Conservation (phyloP, 2,329 filamentous ascomycete species). For the Stachybotrys elegans region DNA sequence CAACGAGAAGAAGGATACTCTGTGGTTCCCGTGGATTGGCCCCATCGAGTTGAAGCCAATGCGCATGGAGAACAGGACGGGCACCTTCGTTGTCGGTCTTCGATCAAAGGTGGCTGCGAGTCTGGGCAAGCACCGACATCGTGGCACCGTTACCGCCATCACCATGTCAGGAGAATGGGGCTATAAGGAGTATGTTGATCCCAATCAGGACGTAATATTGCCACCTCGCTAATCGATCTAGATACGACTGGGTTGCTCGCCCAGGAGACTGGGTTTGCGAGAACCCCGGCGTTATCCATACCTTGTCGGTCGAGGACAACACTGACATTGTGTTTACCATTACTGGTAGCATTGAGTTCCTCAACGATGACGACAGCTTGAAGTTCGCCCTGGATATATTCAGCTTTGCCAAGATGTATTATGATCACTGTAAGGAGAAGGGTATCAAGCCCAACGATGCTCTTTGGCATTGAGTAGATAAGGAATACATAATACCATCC, state of each 20-base stretch:
- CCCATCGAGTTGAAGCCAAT: not conserved
- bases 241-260: conserved; percentile 18
- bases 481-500: too few relatives aligned
- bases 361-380: conserved; percentile 17
- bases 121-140: not conserved
- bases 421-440: conserved; percentile 10
- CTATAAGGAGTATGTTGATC: not conserved
- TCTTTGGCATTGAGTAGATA: conserved; percentile 9
- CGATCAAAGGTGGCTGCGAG: not conserved
- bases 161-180: not conserved
- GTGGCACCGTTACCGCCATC: not conserved
- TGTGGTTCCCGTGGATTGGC: not conserved
- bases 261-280: conserved; percentile 19
- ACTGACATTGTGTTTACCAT: conserved; percentile 19
- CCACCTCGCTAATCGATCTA: conserved; percentile 5
- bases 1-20: not conserved
- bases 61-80: not conserved
- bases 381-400: conserved; percentile 16
- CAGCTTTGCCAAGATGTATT: conserved; percentile 14
- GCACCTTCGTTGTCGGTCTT: not conserved
- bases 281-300: conserved; percentile 18
- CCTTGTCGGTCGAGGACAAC: conserved; percentile 14
- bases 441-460: conserved; percentile 9
- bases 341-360: conserved; percentile 18
- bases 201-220: not conserved